These are phyloP conservation scores for Lotus japonicus DNA, from an alignment of 306 rosid species.

Conservation along the genomic window DNA sequence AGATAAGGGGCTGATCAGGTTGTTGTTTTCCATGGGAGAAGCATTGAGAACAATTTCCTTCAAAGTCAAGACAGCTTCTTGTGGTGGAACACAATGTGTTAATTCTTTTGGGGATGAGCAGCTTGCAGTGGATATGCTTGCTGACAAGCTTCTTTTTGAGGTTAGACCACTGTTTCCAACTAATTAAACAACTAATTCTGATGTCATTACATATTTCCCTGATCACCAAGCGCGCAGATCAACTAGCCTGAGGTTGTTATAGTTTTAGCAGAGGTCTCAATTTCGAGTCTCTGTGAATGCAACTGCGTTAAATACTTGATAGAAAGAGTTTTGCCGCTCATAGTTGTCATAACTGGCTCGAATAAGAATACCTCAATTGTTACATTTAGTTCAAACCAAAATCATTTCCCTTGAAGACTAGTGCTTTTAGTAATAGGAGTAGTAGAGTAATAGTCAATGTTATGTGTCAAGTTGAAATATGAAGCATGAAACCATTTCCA, in stretches of 20 bases:
- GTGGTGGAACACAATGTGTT: slow-evolving; percentile 98
- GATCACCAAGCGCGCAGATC: no score
- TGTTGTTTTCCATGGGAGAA: slow-evolving; percentile 88
- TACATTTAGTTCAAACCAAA: no score
- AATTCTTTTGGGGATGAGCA: slow-evolving; percentile 96
- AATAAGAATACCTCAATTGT: no score
- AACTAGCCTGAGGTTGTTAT: no score
- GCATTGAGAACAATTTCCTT: slow-evolving; percentile 88
- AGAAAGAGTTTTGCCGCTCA: no score
- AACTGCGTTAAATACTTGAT: no score
- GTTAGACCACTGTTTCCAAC: slow-evolving; percentile 27
- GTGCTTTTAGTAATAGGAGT: neutral
- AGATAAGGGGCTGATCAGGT: slow-evolving; percentile 76
- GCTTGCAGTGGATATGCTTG: slow-evolving; percentile 96
- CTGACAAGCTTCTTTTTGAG: slow-evolving; percentile 88
- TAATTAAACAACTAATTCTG: neutral
- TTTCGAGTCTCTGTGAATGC: no score
- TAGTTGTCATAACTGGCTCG: no score
- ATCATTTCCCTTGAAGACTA: no score
- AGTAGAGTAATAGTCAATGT: neutral
- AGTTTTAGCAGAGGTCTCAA: no score
- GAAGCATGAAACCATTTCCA: neutral
- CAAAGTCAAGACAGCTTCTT: slow-evolving; percentile 97
- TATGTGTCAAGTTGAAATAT: neutral
- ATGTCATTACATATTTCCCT: neutral